Conservation (phyloP, 2,329 filamentous ascomycete genomes). For the Sordariomycetes sp. region DNA sequence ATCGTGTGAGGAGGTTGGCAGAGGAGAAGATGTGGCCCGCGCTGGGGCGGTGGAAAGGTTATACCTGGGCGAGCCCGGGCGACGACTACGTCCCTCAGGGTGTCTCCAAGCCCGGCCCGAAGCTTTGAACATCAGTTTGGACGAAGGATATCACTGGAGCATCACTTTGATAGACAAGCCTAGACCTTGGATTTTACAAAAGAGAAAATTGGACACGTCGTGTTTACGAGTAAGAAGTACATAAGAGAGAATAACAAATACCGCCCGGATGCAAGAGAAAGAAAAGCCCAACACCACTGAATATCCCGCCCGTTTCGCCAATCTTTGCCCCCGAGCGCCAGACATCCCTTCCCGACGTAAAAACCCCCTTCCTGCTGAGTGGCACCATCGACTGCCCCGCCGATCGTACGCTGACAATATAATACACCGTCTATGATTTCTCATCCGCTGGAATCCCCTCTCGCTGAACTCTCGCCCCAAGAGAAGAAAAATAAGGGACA, state of each 20-base stretch:
- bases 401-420: background rate
- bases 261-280: background rate
- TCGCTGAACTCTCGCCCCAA: background rate
- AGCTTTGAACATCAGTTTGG: background rate
- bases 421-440: background rate
- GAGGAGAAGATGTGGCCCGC: conserved; percentile 39
- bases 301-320: background rate
- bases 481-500: background rate
- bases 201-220: background rate
- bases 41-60: conserved; percentile 52
- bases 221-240: background rate
- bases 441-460: background rate
- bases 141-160: background rate
- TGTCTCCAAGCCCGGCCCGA: background rate
- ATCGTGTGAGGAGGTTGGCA: conserved; percentile 22
- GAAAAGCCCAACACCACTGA: background rate
- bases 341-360: background rate
- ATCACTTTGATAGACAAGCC: background rate
- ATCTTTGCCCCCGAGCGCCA: background rate
- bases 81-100: conserved; percentile 29
- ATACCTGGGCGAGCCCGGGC: conserved; percentile 52
- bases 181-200: background rate
- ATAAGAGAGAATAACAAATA: background rate
- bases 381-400: background rate
- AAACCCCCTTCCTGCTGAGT: background rate